Percentiles rank a stretch among this genome's conserved stretches.
Conservation (phyloP, 352 stramenopile genomes). For the Globisporangium emineosum region DNA sequence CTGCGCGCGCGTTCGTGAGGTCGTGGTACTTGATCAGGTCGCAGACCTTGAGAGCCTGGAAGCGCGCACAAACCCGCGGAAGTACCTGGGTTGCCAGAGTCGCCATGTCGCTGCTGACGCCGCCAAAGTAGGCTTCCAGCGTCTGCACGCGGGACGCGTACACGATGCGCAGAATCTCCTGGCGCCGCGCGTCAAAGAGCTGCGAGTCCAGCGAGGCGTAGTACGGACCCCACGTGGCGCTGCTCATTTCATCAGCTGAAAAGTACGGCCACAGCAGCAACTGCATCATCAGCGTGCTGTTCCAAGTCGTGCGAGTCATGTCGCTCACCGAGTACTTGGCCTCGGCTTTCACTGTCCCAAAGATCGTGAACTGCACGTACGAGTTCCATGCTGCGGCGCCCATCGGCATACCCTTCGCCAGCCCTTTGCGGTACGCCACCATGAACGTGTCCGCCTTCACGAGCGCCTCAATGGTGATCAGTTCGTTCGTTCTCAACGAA, state of each 20-base stretch:
- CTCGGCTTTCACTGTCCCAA: too few relatives aligned
- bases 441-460: too few relatives aligned
- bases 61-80: background rate
- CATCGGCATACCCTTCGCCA: too few relatives aligned
- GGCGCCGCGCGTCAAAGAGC: background rate
- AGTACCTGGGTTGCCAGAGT: background rate
- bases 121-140: conserved; percentile 1
- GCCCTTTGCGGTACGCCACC: too few relatives aligned
- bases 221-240: background rate
- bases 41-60: conserved; percentile 2
- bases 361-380: background rate
- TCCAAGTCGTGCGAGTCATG: background rate
- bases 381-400: too few relatives aligned
- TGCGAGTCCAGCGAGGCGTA: background rate
- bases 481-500: background rate
- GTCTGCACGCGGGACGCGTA: background rate
- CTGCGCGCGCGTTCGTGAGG: background rate
- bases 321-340: conserved; percentile 1
- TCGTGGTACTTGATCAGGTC: too few relatives aligned
- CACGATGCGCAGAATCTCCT: background rate
- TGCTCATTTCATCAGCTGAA: background rate
- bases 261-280: background rate
- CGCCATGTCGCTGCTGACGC: background rate
- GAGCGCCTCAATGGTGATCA: background rate
- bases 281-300: conserved; percentile 5